phyloP scores from a whole-genome alignment of 208 protist species.

The Endotrypanum monterogeii region DNA sequence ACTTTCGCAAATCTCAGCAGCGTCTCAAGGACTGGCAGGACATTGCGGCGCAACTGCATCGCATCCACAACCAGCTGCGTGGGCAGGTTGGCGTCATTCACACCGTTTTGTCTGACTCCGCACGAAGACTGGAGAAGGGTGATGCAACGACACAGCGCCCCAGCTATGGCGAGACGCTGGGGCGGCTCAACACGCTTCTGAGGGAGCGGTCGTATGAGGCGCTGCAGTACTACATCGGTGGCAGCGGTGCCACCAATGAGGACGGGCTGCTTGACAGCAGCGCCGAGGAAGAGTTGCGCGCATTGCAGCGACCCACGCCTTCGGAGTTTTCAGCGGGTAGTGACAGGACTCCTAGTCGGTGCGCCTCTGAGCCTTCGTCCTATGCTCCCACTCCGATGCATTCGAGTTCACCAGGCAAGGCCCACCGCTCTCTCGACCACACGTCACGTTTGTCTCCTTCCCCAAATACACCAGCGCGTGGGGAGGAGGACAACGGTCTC shows the following conservation, averaged over 20 bases:
- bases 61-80: slow-evolving; percentile 32
- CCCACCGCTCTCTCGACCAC: slow-evolving; percentile 1
- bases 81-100: slow-evolving; percentile 41
- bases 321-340: background rate
- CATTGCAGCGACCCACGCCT: slow-evolving; percentile 23
- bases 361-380: background rate
- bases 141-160: background rate
- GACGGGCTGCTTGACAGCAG: slow-evolving; percentile 21
- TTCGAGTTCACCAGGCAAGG: slow-evolving; percentile 9
- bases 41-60: slow-evolving; percentile 33
- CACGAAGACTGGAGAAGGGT: slow-evolving; percentile 34
- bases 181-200: slow-evolving; percentile 39
- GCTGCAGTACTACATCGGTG: slow-evolving; percentile 35
- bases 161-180: slow-evolving; percentile 22
- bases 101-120: slow-evolving; percentile 33
- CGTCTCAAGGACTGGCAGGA: slow-evolving; percentile 64
- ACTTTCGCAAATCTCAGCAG: slow-evolving; percentile 52
- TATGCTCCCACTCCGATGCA: slow-evolving; percentile 14
- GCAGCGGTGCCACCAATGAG: slow-evolving; percentile 12
- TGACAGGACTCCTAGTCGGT: slow-evolving; percentile 15
- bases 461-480: background rate
- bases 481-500: background rate
- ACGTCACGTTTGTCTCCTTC: background rate
- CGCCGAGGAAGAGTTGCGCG: slow-evolving; percentile 33
- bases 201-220: slow-evolving; percentile 42